Percentiles rank a stretch among this genome's conserved stretches.
Evolutionary conservation across 2,329 filamentous ascomycete species (phyloP).

Genomic region (Colletotrichum endophyticum): DNA sequence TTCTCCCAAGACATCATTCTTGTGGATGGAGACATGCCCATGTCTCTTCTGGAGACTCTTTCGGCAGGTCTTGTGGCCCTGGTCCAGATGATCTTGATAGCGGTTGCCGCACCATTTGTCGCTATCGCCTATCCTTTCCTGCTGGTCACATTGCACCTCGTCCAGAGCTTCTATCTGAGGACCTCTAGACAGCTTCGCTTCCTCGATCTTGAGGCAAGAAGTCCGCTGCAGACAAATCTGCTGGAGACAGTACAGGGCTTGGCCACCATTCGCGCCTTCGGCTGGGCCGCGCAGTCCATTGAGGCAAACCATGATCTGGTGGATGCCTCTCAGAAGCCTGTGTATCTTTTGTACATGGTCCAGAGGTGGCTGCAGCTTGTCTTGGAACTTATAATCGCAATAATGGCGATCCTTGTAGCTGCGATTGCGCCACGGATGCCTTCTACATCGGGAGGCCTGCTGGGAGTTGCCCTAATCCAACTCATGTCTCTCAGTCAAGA

Average conservation of each 20-base stretch:
- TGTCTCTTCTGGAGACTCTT: constrained; percentile 1
- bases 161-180: constrained; percentile 58
- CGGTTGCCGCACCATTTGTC: neutral
- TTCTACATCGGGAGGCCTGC: constrained; percentile 30
- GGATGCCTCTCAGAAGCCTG: constrained; percentile 51
- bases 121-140: neutral
- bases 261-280: constrained; percentile 53
- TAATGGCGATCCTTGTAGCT: constrained; percentile 53
- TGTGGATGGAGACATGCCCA: constrained; percentile 23
- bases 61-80: constrained; percentile 24
- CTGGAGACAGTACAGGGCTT: constrained; percentile 52
- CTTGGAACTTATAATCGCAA: constrained; percentile 53
- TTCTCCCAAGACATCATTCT: constrained; percentile 22
- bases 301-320: constrained; percentile 39
- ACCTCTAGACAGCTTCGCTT: constrained; percentile 60
- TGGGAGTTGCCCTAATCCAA: constrained; percentile 31
- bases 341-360: constrained; percentile 52
- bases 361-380: constrained; percentile 55
- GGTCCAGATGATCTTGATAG: neutral
- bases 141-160: constrained; percentile 21
- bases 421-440: constrained; percentile 34
- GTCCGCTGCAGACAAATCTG: constrained; percentile 55
- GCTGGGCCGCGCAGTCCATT: constrained; percentile 43
- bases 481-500: constrained; percentile 30
- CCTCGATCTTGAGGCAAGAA: constrained; percentile 55